Evolutionary conservation across 495 filamentous ascomycete species (phyloP), one percentile per base, ranked within the genome.

Genomic region (Aspergillus panamensis): DNA sequence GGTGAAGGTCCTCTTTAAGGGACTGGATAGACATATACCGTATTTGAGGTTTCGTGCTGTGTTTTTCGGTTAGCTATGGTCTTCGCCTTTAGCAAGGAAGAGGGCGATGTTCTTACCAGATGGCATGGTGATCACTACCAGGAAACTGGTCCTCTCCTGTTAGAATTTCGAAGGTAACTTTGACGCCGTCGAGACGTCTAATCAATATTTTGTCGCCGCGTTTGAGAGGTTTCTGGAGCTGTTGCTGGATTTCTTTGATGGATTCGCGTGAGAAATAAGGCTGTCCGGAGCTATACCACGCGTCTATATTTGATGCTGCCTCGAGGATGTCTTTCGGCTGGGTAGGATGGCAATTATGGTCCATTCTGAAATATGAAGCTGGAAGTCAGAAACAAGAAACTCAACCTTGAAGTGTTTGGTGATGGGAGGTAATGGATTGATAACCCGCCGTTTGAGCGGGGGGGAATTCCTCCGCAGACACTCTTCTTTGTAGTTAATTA

Each of bases 341-440:
- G 25, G 2, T 25, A 25, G 25, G 25, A 25, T 2, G 25, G 25
- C 5, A 5, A 25, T 25, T 25, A n/a, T 25, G 25, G 2, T 25
- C 25, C 25, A 25, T 25, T 25, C 25, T 25, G 25, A 25, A 5
- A 25, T 2, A 25, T 25, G 25, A 25, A 25, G 2, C 25, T 25
- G 25, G 25, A 25, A 2, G 25, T 5, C 25, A 5, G 25, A 25
- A 5, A 25, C 2, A 25, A 83, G 48, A 82, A 78, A 52, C 69
- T 96, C 20, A 91, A n/a, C n/a, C n/a, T n/a, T n/a, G n/a, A 96
- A 65, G 87, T 96, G 0, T 89, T 85, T 80, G 85, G 96, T 6
- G 91, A n/a, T 96, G 68, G 92, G 92, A 14, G 92, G 25, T 25
- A 25, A 25, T 25, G 25, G 25, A 25, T 25, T 25, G 25, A 25